Base-by-base conservation (phyloP, 257 asterid genomes). In the Solanum tarijense region DNA sequence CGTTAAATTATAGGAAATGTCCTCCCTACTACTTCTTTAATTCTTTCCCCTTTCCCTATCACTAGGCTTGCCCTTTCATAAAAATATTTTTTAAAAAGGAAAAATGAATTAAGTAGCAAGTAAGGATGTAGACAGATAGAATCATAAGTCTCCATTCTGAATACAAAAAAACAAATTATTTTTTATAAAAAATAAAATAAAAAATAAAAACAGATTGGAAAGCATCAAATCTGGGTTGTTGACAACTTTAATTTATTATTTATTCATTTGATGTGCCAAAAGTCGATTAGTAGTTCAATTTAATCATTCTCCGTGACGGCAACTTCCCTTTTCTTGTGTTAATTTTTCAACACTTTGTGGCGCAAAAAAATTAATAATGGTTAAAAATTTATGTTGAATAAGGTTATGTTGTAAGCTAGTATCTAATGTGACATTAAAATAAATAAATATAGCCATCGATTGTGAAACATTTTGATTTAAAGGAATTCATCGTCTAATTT, bases 241-340 rank as follows among this genome's bases (percentile, higher is more conserved):
- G 65, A 71, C 81, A 85, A 65, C 39, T 65, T 66, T 65, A 20
- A 9, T 66, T 39, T 35, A 84, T 25, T 69, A 65, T 34, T 84
- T 46, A 14, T 32, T 13, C 3, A n/a, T 25, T 66, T 81, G 25
- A 41, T 41, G n/a, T 43, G 65, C 65, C 84, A 43, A 46, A 79
- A 43, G 85, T 29, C 20, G 66, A 48, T 41, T 9, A 32, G 68
- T 46, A 48, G 85, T 65, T 66, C 41, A 85, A 27, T 35, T 66
- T 66, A 85, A 85, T 85, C 82, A 66, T 85, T 66, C 87, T 85
- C 87, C 82, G 29, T 82, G 85, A 82, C 69, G 85, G 29, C 43
- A 52, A 46, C 85, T 29, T 3, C 27, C 85, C 38, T 25, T 78
- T 78, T 95, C 98, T 87, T 96, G 96, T 62, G 95, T 88, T 71